Evolutionary conservation across 1,284 basidiomycete genomes (phyloP).

Genomic region (Ustilago loliicola): DNA sequence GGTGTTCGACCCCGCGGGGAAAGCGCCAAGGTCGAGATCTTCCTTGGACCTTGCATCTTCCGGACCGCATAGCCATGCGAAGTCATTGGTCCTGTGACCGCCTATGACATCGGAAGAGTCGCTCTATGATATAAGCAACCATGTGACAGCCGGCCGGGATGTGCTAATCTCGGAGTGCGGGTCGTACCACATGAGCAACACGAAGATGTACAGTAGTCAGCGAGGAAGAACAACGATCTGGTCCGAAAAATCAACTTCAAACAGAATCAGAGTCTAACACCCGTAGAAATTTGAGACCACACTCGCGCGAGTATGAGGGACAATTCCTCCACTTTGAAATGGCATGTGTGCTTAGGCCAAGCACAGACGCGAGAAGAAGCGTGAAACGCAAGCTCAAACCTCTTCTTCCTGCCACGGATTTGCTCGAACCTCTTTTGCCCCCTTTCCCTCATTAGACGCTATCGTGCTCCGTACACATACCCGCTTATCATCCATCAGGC

Average conservation of each 20-base stretch:
- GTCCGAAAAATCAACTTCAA: background rate
- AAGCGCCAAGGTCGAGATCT: background rate
- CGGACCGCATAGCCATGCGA: background rate
- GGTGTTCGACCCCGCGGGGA: constrained; percentile 7
- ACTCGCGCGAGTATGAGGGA: constrained; percentile 4
- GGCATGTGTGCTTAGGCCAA: constrained; percentile 12
- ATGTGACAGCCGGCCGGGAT: too few relatives aligned
- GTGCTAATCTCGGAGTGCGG: too few relatives aligned
- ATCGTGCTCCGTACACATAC: background rate
- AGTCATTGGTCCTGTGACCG: background rate
- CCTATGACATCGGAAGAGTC: background rate
- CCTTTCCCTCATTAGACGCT: background rate
- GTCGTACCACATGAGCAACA: too few relatives aligned
- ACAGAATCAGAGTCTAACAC: background rate
- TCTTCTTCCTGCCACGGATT: background rate
- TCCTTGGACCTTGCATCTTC: background rate
- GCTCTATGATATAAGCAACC: background rate
- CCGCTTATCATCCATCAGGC: background rate
- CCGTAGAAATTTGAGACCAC: too few relatives aligned
- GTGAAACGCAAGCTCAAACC: too few relatives aligned
- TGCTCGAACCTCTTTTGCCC: background rate
- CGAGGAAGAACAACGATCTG: background rate
- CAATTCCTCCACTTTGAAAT: constrained; percentile 5
- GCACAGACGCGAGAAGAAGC: background rate
- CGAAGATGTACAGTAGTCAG: background rate